Conservation (phyloP, 768 basidiomycete genomes). For the Russula compacta region DNA sequence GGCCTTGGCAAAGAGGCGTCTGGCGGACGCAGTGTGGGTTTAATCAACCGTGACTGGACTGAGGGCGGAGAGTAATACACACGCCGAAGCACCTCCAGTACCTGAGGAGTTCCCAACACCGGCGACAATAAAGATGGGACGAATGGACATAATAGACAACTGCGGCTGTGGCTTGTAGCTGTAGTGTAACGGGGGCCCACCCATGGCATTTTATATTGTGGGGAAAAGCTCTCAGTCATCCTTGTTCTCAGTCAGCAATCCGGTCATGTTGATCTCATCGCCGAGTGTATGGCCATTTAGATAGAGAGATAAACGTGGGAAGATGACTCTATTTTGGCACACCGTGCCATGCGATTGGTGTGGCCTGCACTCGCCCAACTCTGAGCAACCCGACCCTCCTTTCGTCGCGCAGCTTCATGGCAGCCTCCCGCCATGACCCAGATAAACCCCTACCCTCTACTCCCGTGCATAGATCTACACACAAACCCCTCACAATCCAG, state of each 20-base stretch:
- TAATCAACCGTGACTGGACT: not conserved
- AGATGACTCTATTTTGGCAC: not conserved
- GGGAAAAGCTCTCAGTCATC: not conserved
- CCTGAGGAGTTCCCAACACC: conserved; percentile 35
- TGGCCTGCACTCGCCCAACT: not conserved
- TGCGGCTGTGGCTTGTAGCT: not conserved
- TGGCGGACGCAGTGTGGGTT: conserved; percentile 1
- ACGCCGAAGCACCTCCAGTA: conserved; percentile 36
- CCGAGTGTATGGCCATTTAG: too few relatives aligned
- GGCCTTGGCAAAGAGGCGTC: conserved; percentile 31
- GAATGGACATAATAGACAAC: conserved; percentile 22
- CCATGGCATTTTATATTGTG: not conserved
- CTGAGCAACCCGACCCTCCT: too few relatives aligned
- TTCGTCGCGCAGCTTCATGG: conserved; percentile 5
- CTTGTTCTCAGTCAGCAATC: not conserved
- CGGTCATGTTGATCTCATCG: not conserved
- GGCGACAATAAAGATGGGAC: conserved; percentile 33
- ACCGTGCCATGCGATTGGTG: not conserved
- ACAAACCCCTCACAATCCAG: conserved; percentile 8
- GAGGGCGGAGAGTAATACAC: conserved; percentile 12
- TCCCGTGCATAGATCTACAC: not conserved
- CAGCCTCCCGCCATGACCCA: not conserved
- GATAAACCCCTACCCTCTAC: not conserved
- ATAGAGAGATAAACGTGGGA: conserved; percentile 1
- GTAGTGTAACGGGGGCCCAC: not conserved